Base-by-base conservation (phyloP, 139 green algal genomes). In the Marvania coccoides region DNA sequence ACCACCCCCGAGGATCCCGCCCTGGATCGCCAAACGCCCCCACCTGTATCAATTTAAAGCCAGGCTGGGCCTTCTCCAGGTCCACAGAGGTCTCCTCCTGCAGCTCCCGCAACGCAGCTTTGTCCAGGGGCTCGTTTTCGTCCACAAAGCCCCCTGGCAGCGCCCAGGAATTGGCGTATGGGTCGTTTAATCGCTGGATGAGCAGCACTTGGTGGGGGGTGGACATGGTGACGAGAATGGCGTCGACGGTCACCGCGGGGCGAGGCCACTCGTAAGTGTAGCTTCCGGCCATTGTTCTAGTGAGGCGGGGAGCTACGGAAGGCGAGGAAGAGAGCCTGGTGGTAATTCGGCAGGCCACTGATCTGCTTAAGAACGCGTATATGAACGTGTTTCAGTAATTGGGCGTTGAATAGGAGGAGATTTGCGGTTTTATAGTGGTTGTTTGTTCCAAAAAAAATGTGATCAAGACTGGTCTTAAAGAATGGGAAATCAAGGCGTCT, bases 141-240 rank as follows among this genome's bases (percentile, higher is more conserved):
- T 96, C 83, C 4, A 96, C 90, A 80, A 96, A 96, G 0, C 90
- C 90, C 6, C 90, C 90, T 4, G 90, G 90, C 6, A 95, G 77
- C 10, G 90, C 90, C 88, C 88, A 95, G 30, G 66, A 47, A 10
- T 77, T 84, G 2, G 54, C 67, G 65, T 45, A 71, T 2, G 73
- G 73, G 46, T 74, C 51, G 56, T 80, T 23, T 45, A 68, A 68
- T 14, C 71, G 45, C 37, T 78, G 42, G 42, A 82, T 82, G 48
- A 82, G 51, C 31, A 82, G 64, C 12, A 82, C 29, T 24, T 74
- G 47, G 9, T 67, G 57, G 23, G 6, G 19, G 24, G 24, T 13
- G 31, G 28, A 28, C 14, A 40, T 9, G 3, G 57, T 36, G 4
- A 83, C 47, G 7, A 82, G 48, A 5, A 64, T 59, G 1, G 60